Base-by-base conservation (phyloP, 2,329 filamentous ascomycete genomes). In the Penicillium sp. region DNA sequence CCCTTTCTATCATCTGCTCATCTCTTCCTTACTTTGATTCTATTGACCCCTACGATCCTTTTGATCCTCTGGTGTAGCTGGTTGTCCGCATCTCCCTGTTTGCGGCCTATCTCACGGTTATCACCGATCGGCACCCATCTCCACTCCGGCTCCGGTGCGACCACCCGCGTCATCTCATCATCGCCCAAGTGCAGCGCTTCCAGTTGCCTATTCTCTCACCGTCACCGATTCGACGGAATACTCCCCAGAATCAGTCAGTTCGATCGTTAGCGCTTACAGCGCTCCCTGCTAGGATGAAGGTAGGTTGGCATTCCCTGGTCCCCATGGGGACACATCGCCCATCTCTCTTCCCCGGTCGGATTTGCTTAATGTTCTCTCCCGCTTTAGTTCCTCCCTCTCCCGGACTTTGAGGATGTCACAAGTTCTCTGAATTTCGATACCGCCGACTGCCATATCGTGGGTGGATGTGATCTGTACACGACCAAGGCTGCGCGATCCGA, bases 361-460 rank as follows among this genome's bases (percentile, higher is more conserved):
- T 47, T 37, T 50, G 38, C 46, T 56, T 32, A 56, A 32, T 23
- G 20, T 29, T 29, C 18, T 40, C 39, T 28, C 40, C 44, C 49
- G 58, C 60, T 57, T 60, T 66, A 98, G 92, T 98, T 95, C 72
- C 80, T 98, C 64, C 90, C 92, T 53, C 81, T 95, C 56, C 86
- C 84, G 71, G 88, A 95, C 60, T 91, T 97, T 67, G 91, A 97
- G 71, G 84, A 87, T 70, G 88, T 97, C 59, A 92, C 90, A 53
- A 87, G 87, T 74, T 88, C 92, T 56, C 83, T 98, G 67, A 97
- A 95, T 69, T 97, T 97, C 77, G 89, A 93, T 64, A 96, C 92
- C 1, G 83, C 88, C 44, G 92, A 97, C 68, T 91, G 89, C 67
- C 88, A 92, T 60, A 87, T 98, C 53, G 86, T 90, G 25, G 93